Base-by-base conservation (phyloP, 805 yeast species). In the Cyberlindnera mycetangii region DNA sequence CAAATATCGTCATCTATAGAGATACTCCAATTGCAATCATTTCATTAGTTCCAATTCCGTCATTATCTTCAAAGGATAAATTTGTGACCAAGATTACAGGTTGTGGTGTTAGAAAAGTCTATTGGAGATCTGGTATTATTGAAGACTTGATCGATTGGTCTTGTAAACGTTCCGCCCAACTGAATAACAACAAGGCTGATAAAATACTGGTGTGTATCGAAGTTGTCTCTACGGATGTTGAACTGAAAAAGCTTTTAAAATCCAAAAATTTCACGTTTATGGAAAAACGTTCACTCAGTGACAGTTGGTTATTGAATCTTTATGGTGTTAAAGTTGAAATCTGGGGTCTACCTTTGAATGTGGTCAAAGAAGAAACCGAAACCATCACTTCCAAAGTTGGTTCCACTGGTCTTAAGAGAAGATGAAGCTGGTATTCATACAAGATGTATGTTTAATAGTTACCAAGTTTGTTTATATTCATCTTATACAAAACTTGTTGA, bases 1-100 rank as follows among this genome's bases (percentile, higher is more conserved):
- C 88, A 1, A 76, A 74, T 40, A 56, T 82, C 32, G 70, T 84
- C 21, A 59, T 76, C 15, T 85, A 85, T 65, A 76, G 90, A 57
- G 76, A 76, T n/a, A 69, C 81, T 1, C 90, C 93, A 15, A 80
- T 86, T 58, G 89, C 89, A 0, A 67, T 81, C 30, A 68, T 75
- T 24, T 72, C 82, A 0, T 47, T 69, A 10, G 67, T 75, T 36
- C 71, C 69, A 35, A 59, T 65, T 32, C 68, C 73, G n/a, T 69
- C 71, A 9, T 55, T 70, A 39, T 65, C 75, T 0, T 61, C 71
- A 8, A 64, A 65, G 19, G 65, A 68, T 14, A 63, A 70, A 21
- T 71, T 75, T 50, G 71, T 70, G 17, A 76, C 83, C 47, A 72
- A 69, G 27, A 78, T 83, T 37, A 69, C 81, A 6, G 76, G 81